A percentile compares a stretch with the other conserved stretches of the same genome.
These are phyloP conservation scores for Dillenia suffruticosa DNA, from an alignment of 164 flowering plant species.

Conservation along the genomic window DNA sequence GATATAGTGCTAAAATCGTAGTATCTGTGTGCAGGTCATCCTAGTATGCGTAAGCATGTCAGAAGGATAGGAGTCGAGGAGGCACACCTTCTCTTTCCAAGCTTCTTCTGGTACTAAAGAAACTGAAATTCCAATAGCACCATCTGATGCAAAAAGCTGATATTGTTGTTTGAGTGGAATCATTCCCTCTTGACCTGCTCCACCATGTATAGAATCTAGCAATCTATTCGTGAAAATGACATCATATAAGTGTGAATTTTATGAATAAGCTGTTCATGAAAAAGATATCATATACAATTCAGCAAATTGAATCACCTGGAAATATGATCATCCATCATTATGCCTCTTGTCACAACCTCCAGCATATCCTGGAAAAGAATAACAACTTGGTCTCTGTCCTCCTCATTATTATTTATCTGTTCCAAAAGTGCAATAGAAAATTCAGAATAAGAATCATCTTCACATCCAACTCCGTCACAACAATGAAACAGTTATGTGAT, in stretches of 20 bases:
- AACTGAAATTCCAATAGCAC: slow-evolving; percentile 71
- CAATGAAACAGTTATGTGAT: neutral
- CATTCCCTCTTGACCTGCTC: slow-evolving; percentile 54
- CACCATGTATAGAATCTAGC: slow-evolving; percentile 77
- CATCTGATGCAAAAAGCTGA: slow-evolving; percentile 79
- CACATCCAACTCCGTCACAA: too few relatives aligned
- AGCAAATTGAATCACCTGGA: slow-evolving; percentile 39
- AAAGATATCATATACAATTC: neutral
- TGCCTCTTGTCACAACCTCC: slow-evolving; percentile 89
- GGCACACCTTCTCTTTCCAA: slow-evolving; percentile 84
- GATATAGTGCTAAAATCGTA: too few relatives aligned
- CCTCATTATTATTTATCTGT: slow-evolving; percentile 64
- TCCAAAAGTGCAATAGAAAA: slow-evolving; percentile 2
- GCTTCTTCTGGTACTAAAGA: slow-evolving; percentile 63
- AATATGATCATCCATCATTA: slow-evolving; percentile 70
- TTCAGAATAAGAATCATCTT: too few relatives aligned
- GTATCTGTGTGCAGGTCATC: too few relatives aligned
- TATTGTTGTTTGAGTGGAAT: slow-evolving; percentile 51
- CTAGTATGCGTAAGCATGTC: too few relatives aligned
- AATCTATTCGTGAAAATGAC: slow-evolving; percentile 32
- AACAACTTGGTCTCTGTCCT: slow-evolving; percentile 71
- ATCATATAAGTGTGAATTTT: too few relatives aligned
- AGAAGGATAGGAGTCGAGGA: neutral
- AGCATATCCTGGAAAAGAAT: slow-evolving; percentile 95
- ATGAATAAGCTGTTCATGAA: neutral